A percentile compares a stretch with the other conserved stretches of the same genome.
Evolutionary conservation across 2,329 filamentous ascomycete species (phyloP).

Genomic region (Nemania bipapillata): DNA sequence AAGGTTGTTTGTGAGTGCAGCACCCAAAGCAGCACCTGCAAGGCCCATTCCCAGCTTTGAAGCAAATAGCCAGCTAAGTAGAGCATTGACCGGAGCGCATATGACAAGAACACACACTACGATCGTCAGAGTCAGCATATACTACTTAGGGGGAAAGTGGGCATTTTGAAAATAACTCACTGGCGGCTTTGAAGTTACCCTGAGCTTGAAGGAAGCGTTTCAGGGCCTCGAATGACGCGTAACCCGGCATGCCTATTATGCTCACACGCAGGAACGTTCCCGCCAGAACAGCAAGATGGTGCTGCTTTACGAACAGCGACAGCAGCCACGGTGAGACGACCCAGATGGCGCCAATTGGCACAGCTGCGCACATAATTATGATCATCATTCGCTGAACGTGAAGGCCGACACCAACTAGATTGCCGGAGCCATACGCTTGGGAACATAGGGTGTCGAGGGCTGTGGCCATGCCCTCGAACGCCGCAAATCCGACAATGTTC

Average conservation of each 20-base stretch:
- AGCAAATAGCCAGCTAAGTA: conserved; percentile 62
- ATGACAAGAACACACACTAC: conserved; percentile 58
- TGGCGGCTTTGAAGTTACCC: conserved; percentile 62
- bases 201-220: conserved; percentile 67
- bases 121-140: conserved; percentile 4
- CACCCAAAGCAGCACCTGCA: conserved; percentile 62
- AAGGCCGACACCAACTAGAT: conserved; percentile 60
- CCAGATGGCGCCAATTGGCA: conserved; percentile 64
- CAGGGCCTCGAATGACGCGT: conserved; percentile 64
- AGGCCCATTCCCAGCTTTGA: conserved; percentile 58
- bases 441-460: conserved; percentile 63
- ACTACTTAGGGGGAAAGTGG: background rate
- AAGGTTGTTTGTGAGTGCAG: conserved; percentile 61
- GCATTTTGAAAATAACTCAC: conserved; percentile 23
- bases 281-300: conserved; percentile 60
- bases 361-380: conserved; percentile 58
- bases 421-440: conserved; percentile 63
- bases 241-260: conserved; percentile 63
- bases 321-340: conserved; percentile 60
- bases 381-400: conserved; percentile 65
- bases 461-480: conserved; percentile 64
- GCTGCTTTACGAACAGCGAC: conserved; percentile 59
- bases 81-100: conserved; percentile 60
- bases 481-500: conserved; percentile 64
- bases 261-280: conserved; percentile 62